Conservation (phyloP, 352 stramenopile species). For the Pythium scleroteichum region DNA sequence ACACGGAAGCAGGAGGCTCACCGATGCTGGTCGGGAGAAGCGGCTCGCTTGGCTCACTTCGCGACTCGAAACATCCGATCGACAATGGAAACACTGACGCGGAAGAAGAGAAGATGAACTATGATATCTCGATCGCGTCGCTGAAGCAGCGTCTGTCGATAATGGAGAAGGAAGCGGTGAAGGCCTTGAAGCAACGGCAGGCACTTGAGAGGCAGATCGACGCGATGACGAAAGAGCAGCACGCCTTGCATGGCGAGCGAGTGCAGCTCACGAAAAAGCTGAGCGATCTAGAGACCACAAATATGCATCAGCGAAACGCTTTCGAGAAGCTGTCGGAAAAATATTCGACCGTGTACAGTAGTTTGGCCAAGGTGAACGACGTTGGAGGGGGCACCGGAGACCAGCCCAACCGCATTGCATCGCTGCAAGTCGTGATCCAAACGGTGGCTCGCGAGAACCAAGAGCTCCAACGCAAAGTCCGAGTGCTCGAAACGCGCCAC, state of each 20-base stretch:
- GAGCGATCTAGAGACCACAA: slow-evolving; percentile 45
- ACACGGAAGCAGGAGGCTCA: slow-evolving; percentile 1
- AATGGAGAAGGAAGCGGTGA: slow-evolving; percentile 46
- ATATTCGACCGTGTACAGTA: slow-evolving; percentile 55
- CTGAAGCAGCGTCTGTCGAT: slow-evolving; percentile 46
- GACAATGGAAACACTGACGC: slow-evolving; percentile 3
- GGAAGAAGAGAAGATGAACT: slow-evolving; percentile 30
- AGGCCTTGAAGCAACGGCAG: slow-evolving; percentile 29
- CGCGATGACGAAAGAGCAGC: slow-evolving; percentile 40
- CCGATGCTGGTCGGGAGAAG: background rate
- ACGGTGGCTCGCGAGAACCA: slow-evolving; percentile 70
- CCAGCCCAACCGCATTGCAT: slow-evolving; percentile 11
- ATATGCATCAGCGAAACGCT: slow-evolving; percentile 54
- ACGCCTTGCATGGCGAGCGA: slow-evolving; percentile 40
- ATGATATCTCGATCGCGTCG: slow-evolving; percentile 43
- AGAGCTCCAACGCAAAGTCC: slow-evolving; percentile 62
- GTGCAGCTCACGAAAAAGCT: slow-evolving; percentile 38
- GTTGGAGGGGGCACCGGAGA: slow-evolving; percentile 11
- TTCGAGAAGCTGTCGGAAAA: slow-evolving; percentile 68
- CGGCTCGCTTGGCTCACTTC: slow-evolving; percentile 15
- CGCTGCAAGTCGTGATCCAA: slow-evolving; percentile 51
- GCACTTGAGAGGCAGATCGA: slow-evolving; percentile 42
- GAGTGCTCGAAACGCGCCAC: slow-evolving; percentile 59
- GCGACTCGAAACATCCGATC: background rate
- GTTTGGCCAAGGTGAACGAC: slow-evolving; percentile 57